Percentiles rank a stretch among this genome's conserved stretches.
These are phyloP conservation scores for Samsoniella hepiali DNA, from an alignment of 2,329 filamentous ascomycete genomes.

Conservation along the genomic window DNA sequence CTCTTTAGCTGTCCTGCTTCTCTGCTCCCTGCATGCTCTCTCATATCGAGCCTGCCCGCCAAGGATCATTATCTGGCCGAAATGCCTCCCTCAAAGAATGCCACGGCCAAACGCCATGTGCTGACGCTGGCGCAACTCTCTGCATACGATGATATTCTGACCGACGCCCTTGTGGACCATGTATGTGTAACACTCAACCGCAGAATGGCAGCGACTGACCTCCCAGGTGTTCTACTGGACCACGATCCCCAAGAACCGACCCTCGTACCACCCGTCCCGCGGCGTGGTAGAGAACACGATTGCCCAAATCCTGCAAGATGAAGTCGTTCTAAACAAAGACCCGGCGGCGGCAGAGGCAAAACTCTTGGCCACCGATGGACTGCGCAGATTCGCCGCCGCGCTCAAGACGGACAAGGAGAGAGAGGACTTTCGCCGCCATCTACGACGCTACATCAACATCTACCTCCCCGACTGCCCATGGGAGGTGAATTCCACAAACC, in stretches of 20 bases:
- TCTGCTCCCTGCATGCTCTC: neutral
- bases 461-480: conserved; percentile 93
- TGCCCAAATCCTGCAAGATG: conserved; percentile 55
- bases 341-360: conserved; percentile 65
- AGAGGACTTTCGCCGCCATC: conserved; percentile 79
- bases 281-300: conserved; percentile 68
- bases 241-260: conserved; percentile 88
- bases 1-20: neutral
- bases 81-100: conserved; percentile 37
- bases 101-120: conserved; percentile 58
- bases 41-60: neutral
- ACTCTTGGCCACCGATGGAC: conserved; percentile 67
- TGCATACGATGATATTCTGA: conserved; percentile 92
- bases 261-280: conserved; percentile 79
- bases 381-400: conserved; percentile 66
- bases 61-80: neutral
- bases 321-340: conserved; percentile 74
- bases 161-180: conserved; percentile 91
- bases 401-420: conserved; percentile 75
- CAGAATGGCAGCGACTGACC: neutral
- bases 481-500: conserved; percentile 86
- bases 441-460: conserved; percentile 87
- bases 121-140: conserved; percentile 85
- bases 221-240: conserved; percentile 91
- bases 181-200: conserved; percentile 51